A percentile compares a stretch with the other conserved stretches of the same genome.
These are phyloP conservation scores for Ilyonectria destructans DNA, from an alignment of 2,329 filamentous ascomycete genomes.

Conservation along the genomic window DNA sequence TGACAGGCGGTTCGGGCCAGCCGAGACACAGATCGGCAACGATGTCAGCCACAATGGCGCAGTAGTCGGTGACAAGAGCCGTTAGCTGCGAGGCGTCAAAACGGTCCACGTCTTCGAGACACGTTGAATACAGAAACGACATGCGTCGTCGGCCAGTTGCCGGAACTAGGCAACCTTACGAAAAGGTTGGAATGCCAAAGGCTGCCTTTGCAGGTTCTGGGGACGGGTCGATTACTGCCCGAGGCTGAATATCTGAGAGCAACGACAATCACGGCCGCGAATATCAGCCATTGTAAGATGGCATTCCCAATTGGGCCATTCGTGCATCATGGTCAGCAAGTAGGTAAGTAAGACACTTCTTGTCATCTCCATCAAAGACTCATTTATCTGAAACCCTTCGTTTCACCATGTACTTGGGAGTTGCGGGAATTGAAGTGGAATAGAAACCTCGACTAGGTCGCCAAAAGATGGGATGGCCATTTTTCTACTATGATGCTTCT, in stretches of 20 bases:
- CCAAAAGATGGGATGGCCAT: no score
- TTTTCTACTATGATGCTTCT: no score
- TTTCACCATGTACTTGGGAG: neutral
- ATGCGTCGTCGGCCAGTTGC: neutral
- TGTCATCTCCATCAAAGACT: neutral
- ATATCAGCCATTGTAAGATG: no score
- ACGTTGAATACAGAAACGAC: constrained; percentile 3
- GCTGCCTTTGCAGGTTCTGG: neutral
- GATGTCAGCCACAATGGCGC: constrained; percentile 39
- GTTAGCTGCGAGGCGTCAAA: constrained; percentile 33
- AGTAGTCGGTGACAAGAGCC: constrained; percentile 36
- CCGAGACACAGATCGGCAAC: constrained; percentile 42
- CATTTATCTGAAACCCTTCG: neutral
- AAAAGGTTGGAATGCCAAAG: neutral
- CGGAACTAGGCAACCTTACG: neutral
- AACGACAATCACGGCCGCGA: no score
- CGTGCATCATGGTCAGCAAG: no score
- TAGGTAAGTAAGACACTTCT: neutral
- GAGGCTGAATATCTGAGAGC: no score
- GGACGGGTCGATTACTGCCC: no score
- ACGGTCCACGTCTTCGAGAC: constrained; percentile 12
- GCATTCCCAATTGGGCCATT: no score
- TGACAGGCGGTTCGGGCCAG: constrained; percentile 20
- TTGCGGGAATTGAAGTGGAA: neutral
- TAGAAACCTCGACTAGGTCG: no score